phyloP scores from a whole-genome alignment of 129 eudicot genomes.

The Sambucus nigra region DNA sequence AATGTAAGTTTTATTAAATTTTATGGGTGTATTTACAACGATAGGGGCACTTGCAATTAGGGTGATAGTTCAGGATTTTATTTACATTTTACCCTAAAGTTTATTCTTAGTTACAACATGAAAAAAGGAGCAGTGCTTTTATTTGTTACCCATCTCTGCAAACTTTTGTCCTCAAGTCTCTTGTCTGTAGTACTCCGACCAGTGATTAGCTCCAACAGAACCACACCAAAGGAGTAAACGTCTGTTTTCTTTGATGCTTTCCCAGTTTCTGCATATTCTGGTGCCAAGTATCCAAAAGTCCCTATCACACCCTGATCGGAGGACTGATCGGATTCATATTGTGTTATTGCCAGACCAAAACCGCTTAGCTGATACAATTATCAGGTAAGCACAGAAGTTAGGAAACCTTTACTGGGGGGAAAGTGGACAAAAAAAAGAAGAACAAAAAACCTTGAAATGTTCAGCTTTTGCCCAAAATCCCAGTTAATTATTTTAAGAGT shows the following conservation, averaged over 20 bases:
- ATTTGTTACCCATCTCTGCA: conserved; percentile 34
- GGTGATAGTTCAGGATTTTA: too few relatives aligned
- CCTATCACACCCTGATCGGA: conserved; percentile 22
- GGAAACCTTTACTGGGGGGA: too few relatives aligned
- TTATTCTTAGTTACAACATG: too few relatives aligned
- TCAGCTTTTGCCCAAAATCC: too few relatives aligned
- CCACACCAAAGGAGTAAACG: conserved; percentile 32
- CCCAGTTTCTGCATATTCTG: conserved; percentile 36
- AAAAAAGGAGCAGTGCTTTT: neutral
- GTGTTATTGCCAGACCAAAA: conserved; percentile 30
- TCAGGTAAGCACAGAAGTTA: neutral
- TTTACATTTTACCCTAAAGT: too few relatives aligned
- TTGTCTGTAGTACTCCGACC: conserved; percentile 28
- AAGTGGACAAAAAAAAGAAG: too few relatives aligned
- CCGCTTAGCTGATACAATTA: conserved; percentile 26
- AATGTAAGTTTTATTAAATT: too few relatives aligned
- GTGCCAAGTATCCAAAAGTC: conserved; percentile 34
- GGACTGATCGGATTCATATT: conserved; percentile 6
- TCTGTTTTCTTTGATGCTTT: conserved; percentile 28
- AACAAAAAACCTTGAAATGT: too few relatives aligned
- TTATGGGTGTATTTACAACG: too few relatives aligned
- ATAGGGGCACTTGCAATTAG: too few relatives aligned
- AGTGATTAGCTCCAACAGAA: conserved; percentile 28
- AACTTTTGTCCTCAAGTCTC: conserved; percentile 21
- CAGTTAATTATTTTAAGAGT: too few relatives aligned